Evolutionary conservation across 2,329 filamentous ascomycete species (phyloP), one percentile per base, ranked within the genome.

Genomic region (Drechmeria coniospora): DNA sequence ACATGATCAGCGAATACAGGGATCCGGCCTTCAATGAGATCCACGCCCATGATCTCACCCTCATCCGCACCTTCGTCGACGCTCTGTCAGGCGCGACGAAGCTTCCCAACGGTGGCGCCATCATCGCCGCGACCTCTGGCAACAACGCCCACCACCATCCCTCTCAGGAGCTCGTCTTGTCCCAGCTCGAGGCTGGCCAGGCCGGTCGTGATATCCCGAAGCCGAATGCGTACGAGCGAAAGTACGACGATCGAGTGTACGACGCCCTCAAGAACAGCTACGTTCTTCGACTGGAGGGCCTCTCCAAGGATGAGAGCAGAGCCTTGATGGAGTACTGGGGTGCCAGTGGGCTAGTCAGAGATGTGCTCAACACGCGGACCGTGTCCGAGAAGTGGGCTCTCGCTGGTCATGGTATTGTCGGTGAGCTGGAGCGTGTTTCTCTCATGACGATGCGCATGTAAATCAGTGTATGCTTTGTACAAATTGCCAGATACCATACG

Each of bases 251-350:
- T 29, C 61, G 68, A 22, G 62, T 67, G 23, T 66, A 68, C 37
- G 60, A 61, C 14, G 56, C 55, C 2, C 53, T 77, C 28, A 51
- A 60, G 36, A 58, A 59, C 24, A 57, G 65, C 22, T 50, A 56
- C 32, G 56, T 73, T 2, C 37, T 74, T 29, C 63, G 68, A 13
- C 47, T 93, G 13, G 63, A 67, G 23, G 79, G 81, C 7, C 44
- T 94, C 39, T 76, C 61, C 42, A 80, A 76, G 53, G 56, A 65
- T 2, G 87, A 95, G 56, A 74, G 81, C 8, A 69, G 77, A 33
- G 66, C 73, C 1, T 61, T 92, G 41, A 77, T 95, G 73, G 84
- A 94, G 59, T 95, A 94, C 57, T 95, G 87, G 64, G 84, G 82
- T 5, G 73, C 71, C 20, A 92, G 82, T 50, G 90, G 87, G 9